Base-by-base conservation (phyloP, 495 filamentous ascomycete genomes). In the Xylaria acuta region DNA sequence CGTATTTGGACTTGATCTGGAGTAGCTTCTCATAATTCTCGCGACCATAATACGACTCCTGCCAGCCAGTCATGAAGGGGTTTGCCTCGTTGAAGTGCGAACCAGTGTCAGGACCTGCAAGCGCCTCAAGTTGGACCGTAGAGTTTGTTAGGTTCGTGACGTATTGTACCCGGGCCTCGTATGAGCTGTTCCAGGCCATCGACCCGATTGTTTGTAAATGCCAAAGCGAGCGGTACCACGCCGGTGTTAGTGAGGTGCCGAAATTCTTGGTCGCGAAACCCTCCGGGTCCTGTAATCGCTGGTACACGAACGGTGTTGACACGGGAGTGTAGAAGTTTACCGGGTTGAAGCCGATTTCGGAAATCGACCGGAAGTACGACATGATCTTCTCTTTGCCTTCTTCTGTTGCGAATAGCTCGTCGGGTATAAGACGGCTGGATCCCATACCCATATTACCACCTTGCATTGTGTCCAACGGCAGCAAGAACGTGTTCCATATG, bases 61-160 rank as follows among this genome's bases (percentile, higher is more conserved):
- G 78, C 80, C 83, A 88, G 18, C 82, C 77, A 51, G 76, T 70
- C 38, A 85, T 86, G 60, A 83, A 83, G 3, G 77, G 70, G 62
- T 86, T 83, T 0, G 80, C 85, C 76, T 88, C 84, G 66, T 88
- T 88, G 71, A 83, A 40, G 73, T 87, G 87, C 5, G 83, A 76
- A 6, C 86, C 85, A 64, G 82, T 81, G 56, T 80, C 76, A 25
- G 80, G 81, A 14, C 77, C 74, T 16, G 85, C 85, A 32, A 88
- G 72, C 11, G 82, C 81, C 30, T 84, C 82, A 8, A 87, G 76
- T 27, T 84, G 78, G 7, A 80, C 75, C 8, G 85, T 82, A 6
- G 80, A 76, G 18, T 82, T 79, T 1, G 80, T 83, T 69, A 84
- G 51, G 11, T 84, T 82, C n/a, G 77, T 79, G 70, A 81, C 73